Conservation (phyloP, 2,329 filamentous ascomycete species). For the Penicillium sp. region DNA sequence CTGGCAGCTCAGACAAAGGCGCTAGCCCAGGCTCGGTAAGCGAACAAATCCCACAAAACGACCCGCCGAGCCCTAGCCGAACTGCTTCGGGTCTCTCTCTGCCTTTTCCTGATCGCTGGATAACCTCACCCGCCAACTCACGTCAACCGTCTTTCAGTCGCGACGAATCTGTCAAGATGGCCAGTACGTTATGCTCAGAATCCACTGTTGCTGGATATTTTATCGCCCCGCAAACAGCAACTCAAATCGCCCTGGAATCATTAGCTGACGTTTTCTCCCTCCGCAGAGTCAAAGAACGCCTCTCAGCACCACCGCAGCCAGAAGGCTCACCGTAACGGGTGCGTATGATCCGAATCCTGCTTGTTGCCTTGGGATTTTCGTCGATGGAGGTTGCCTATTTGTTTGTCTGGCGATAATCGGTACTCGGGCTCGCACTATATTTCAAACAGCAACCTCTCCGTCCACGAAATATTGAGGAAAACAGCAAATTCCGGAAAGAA, state of each 20-base stretch:
- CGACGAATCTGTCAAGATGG: constrained; percentile 53
- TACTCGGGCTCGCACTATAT: not conserved
- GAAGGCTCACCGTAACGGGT: constrained; percentile 99
- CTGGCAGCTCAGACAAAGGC: not conserved
- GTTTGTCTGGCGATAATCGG: constrained; percentile 17
- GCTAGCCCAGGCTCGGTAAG: constrained; percentile 39
- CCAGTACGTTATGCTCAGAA: constrained; percentile 43
- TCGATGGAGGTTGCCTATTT: constrained; percentile 11
- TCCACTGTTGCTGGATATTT: not conserved
- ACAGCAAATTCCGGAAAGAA: not conserved
- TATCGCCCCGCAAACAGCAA: constrained; percentile 1
- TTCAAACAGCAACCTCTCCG: not conserved
- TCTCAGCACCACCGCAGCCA: constrained; percentile 98
- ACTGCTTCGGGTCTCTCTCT: constrained; percentile 30
- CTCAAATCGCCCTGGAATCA: not conserved
- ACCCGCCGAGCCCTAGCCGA: constrained; percentile 41
- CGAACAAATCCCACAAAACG: constrained; percentile 46
- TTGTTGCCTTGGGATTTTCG: not conserved
- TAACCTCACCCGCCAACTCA: constrained; percentile 43
- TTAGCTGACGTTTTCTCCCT: constrained; percentile 35
- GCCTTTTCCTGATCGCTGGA: constrained; percentile 37
- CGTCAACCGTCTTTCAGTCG: constrained; percentile 43
- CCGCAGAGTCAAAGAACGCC: constrained; percentile 97
- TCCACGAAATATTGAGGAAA: not conserved
- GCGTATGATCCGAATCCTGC: constrained; percentile 50